A percentile compares a stretch with the other conserved stretches of the same genome.
phyloP scores from a whole-genome alignment of 75 land plant genomes.

The Azolla pinnata region DNA sequence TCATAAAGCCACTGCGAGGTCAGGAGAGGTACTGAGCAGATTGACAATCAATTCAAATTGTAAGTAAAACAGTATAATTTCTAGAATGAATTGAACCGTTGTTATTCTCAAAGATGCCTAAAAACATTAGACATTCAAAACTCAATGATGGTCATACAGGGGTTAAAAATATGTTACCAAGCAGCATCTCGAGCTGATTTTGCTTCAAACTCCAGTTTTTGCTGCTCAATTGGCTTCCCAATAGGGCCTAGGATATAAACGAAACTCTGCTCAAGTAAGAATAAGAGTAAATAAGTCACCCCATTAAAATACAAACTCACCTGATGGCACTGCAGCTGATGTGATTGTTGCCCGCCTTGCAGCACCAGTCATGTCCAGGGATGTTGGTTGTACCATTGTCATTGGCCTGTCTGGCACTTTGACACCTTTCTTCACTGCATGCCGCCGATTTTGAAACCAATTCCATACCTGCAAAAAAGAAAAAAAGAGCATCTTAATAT shows the following conservation, averaged over 20 bases:
- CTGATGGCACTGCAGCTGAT: constrained; percentile 27
- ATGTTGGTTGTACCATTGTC: constrained; percentile 26
- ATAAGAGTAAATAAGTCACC: neutral
- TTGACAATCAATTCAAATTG: neutral
- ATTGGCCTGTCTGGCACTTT: constrained; percentile 49
- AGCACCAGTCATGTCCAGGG: constrained; percentile 20
- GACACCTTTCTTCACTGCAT: constrained; percentile 52
- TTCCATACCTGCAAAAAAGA: constrained; percentile 70
- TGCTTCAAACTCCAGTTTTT: constrained; percentile 81
- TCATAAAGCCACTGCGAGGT: neutral
- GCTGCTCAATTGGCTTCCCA: constrained; percentile 29
- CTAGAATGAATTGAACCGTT: too few relatives aligned
- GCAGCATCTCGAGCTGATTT: constrained; percentile 91
- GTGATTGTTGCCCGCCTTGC: constrained; percentile 8
- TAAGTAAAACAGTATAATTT: neutral
- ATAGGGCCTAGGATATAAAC: constrained; percentile 21
- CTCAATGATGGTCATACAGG: neutral
- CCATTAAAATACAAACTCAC: constrained; percentile 8
- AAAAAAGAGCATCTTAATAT: neutral
- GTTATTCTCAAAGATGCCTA: neutral
- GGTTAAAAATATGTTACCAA: constrained; percentile 33
- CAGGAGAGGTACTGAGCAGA: neutral
- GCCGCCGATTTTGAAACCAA: constrained; percentile 91
- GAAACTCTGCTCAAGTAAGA: neutral
- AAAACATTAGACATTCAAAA: too few relatives aligned